phyloP scores from a whole-genome alignment of 2,329 filamentous ascomycete genomes.

The Hansfordia pulvinata region DNA sequence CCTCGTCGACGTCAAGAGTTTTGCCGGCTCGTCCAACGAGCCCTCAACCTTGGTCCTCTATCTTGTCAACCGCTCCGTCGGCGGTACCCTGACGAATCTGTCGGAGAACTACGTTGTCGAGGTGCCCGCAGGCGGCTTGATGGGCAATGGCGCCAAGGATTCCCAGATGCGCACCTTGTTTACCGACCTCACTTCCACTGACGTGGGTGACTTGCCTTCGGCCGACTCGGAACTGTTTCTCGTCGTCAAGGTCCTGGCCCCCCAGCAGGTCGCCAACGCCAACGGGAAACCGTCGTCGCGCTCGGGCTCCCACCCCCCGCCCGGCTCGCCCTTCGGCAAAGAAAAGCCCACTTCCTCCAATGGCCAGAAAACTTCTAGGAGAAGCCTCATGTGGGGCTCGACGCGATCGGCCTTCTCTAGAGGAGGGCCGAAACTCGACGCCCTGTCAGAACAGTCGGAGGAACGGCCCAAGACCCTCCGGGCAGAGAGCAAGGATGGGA shows the following conservation, averaged over 20 bases:
- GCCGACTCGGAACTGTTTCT: constrained; percentile 66
- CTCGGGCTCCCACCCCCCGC: constrained; percentile 30
- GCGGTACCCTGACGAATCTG: constrained; percentile 49
- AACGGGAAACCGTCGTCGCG: constrained; percentile 34
- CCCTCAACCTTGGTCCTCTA: constrained; percentile 65
- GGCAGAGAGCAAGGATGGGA: constrained; percentile 29
- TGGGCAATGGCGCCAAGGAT: constrained; percentile 49
- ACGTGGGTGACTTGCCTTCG: constrained; percentile 49
- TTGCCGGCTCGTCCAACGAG: constrained; percentile 64
- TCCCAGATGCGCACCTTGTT: constrained; percentile 74
- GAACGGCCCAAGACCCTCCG: constrained; percentile 18
- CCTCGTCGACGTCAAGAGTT: constrained; percentile 70
- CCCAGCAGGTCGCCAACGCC: constrained; percentile 30
- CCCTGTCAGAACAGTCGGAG: constrained; percentile 39
- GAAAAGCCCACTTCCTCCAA: constrained; percentile 36
- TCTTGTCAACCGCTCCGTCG: constrained; percentile 58
- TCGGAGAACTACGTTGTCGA: constrained; percentile 77
- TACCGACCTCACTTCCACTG: constrained; percentile 67
- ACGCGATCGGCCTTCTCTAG: constrained; percentile 40
- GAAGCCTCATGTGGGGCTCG: constrained; percentile 57
- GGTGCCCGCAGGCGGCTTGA: constrained; percentile 59
- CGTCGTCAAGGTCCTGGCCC: constrained; percentile 63
- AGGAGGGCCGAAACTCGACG: constrained; percentile 38
- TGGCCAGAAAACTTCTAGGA: constrained; percentile 40
- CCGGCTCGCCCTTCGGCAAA: constrained; percentile 21